Conservation (phyloP, 2,329 filamentous ascomycete genomes). For the Trichothecium sympodiale region DNA sequence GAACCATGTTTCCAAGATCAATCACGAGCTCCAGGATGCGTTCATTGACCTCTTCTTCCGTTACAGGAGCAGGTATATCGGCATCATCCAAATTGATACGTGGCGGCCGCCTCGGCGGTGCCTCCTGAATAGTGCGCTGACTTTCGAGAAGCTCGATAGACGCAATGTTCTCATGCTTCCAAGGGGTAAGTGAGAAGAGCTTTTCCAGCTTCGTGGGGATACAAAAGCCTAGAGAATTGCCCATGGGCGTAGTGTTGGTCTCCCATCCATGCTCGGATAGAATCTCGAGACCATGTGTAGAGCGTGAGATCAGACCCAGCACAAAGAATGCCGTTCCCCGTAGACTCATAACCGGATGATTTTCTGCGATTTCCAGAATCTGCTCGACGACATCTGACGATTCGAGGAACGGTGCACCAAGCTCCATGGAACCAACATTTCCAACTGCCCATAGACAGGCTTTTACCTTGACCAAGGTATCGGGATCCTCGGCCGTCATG, state of each 20-base stretch:
- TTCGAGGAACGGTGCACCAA: conserved; percentile 89
- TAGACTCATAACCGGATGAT: conserved; percentile 81
- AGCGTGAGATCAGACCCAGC: conserved; percentile 82
- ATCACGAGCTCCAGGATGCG: conserved; percentile 77
- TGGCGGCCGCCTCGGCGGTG: conserved; percentile 29
- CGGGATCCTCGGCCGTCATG: conserved; percentile 72
- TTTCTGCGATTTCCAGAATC: conserved; percentile 81
- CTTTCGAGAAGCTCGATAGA: conserved; percentile 34
- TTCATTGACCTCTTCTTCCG: conserved; percentile 56
- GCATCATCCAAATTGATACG: conserved; percentile 13
- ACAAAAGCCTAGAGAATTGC: conserved; percentile 77
- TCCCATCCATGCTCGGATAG: conserved; percentile 88
- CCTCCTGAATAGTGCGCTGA: conserved; percentile 39
- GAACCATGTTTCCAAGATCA: conserved; percentile 85
- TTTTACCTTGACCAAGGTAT: conserved; percentile 87
- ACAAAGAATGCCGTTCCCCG: conserved; percentile 96
- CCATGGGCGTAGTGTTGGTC: conserved; percentile 72
- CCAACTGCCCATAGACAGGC: conserved; percentile 96
- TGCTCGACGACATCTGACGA: conserved; percentile 77
- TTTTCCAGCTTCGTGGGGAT: conserved; percentile 69
- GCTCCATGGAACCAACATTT: conserved; percentile 96
- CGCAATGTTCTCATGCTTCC: conserved; percentile 40
- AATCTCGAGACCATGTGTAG: conserved; percentile 84
- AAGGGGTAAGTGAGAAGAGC: conserved; percentile 60
- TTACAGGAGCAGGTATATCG: conserved; percentile 29